These are phyloP conservation scores for Thielaviopsis musarum DNA, from an alignment of 2,329 filamentous ascomycete genomes.

Conservation along the genomic window DNA sequence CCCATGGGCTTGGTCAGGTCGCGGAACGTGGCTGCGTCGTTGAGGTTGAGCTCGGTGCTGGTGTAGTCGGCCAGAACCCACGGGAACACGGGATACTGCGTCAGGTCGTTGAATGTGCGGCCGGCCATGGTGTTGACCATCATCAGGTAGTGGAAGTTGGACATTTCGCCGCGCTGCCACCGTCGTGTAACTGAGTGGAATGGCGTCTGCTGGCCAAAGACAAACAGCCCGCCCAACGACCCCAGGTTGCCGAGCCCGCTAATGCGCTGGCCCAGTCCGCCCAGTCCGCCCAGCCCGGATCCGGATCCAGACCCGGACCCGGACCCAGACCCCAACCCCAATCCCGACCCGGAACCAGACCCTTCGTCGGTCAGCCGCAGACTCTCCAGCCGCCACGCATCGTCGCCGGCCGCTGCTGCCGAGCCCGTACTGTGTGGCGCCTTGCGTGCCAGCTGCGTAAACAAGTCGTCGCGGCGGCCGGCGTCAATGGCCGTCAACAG, in stretches of 20 bases:
- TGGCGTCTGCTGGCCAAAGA: conserved; percentile 78
- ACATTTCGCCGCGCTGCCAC: conserved; percentile 90
- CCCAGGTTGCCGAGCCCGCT: conserved; percentile 37
- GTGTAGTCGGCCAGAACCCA: conserved; percentile 96
- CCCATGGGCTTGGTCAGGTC: conserved; percentile 95
- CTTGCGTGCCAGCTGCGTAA: conserved; percentile 56
- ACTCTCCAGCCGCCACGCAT: conserved; percentile 81
- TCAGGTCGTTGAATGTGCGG: conserved; percentile 91
- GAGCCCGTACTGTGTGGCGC: conserved; percentile 62
- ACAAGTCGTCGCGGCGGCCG: conserved; percentile 60
- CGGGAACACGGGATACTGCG: conserved; percentile 94
- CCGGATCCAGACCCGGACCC: neutral
- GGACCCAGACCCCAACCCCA: conserved; percentile 1
- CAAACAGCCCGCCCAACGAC: conserved; percentile 60
- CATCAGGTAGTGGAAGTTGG: conserved; percentile 98
- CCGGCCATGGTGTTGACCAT: conserved; percentile 95
- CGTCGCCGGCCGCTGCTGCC: conserved; percentile 60
- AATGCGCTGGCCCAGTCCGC: conserved; percentile 48
- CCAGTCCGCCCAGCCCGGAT: conserved; percentile 31
- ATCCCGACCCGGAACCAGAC: neutral
- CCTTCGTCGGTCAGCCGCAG: conserved; percentile 36
- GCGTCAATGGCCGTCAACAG: conserved; percentile 70
- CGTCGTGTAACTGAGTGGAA: conserved; percentile 47
- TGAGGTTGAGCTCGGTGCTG: conserved; percentile 78
- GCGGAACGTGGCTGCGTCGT: conserved; percentile 69